Evolutionary conservation across 306 rosid genomes (phyloP), one percentile per base, ranked within the genome.

Genomic region (Quercus ilex): DNA sequence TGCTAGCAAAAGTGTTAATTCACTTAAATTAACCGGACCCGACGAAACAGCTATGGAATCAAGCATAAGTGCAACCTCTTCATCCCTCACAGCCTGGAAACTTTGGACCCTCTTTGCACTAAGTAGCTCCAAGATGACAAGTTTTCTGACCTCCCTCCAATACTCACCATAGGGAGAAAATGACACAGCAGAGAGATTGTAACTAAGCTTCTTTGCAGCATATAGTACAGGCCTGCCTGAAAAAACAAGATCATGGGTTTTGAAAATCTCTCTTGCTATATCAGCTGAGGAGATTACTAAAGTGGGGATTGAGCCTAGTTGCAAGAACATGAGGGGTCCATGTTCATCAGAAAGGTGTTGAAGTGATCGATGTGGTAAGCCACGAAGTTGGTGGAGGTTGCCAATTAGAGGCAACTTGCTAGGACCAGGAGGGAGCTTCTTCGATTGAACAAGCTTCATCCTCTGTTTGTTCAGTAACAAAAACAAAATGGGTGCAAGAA

Each of bases 301-400:
- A 35, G 85, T 74, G 33, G 86, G 83, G 6, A 73, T 26, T 20
- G 71, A 83, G 23, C 91, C 95, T 8, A 89, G 35, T 25, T 89
- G 74, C 79, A 91, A 75, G 69, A 85, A 85, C 89, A 91, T 87
- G 67, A 91, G 57, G 12, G 90, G 80, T 12, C 91, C 92, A 18
- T 91, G 30, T 53, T 83, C 18, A 3, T 51, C 17, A 1, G 89
- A 57, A 30, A 87, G 89, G 9, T 5, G 23, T 8, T 79, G 79
- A 6, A 86, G 75, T 5, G 82, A 74, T 58, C 49, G 59, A 57
- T 87, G 90, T 0, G 88, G 88, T 4, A 86, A 46, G 30, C 2
- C 76, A 5, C 83, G 82, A n/a, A 83, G 55, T 1, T 82, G 87
- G 85, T 84, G 93, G 10, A 90, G 90, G 84, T 90, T 90, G 33